phyloP scores from a whole-genome alignment of 2,329 filamentous ascomycete species.

The Talaromyces sp. region DNA sequence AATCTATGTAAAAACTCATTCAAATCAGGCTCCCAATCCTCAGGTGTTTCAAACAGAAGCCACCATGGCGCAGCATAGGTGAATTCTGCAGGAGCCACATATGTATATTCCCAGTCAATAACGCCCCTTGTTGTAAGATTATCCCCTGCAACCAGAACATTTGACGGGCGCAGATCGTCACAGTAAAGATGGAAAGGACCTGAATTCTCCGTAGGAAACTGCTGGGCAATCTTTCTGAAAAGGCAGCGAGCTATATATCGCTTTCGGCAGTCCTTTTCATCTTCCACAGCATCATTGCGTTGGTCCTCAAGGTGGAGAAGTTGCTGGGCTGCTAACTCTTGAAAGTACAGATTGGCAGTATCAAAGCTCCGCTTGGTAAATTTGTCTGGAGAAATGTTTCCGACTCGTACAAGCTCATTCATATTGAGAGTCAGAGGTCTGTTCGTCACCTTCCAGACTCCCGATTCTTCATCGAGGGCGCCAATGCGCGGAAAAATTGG shows the following conservation, averaged over 20 bases:
- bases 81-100: constrained; percentile 25
- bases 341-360: constrained; percentile 17
- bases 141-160: constrained; percentile 3
- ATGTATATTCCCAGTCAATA: constrained; percentile 15
- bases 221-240: constrained; percentile 11
- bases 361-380: constrained; percentile 12
- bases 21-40: constrained; percentile 22
- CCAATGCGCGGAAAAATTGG: constrained; percentile 15
- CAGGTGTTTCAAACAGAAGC: constrained; percentile 24
- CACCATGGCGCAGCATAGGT: constrained; percentile 25
- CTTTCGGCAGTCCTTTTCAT: constrained; percentile 17
- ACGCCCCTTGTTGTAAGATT: not conserved
- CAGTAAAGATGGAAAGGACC: constrained; percentile 24
- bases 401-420: constrained; percentile 14
- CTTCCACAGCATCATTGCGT: constrained; percentile 17
- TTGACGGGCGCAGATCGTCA: constrained; percentile 8
- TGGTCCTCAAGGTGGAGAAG: constrained; percentile 18
- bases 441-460: constrained; percentile 1
- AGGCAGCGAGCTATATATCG: constrained; percentile 18
- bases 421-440: constrained; percentile 21
- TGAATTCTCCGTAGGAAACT: not conserved
- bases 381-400: constrained; percentile 12
- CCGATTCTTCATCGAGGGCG: constrained; percentile 1
- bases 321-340: constrained; percentile 14
- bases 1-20: constrained; percentile 23